Conservation (phyloP, 352 stramenopile genomes). For the Globisporangium barbulae region DNA sequence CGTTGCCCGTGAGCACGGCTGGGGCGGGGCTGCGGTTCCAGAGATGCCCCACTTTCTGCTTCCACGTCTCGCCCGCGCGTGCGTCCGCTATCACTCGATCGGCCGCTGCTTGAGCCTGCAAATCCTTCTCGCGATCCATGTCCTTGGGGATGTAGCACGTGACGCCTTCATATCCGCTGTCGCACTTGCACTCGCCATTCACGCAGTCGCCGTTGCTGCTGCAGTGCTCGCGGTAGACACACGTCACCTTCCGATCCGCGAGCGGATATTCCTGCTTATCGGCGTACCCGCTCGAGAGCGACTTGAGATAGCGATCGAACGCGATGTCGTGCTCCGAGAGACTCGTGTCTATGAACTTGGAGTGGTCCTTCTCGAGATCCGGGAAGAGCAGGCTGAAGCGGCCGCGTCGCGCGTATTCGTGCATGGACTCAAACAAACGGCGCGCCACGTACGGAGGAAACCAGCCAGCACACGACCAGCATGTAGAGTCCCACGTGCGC, state of each 20-base stretch:
- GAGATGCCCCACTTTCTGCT: conserved; percentile 55
- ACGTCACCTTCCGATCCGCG: conserved; percentile 43
- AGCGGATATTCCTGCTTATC: conserved; percentile 36
- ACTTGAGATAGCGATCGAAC: conserved; percentile 74
- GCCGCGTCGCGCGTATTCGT: conserved; percentile 67
- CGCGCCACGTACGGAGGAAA: conserved; percentile 58
- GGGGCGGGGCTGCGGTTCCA: conserved; percentile 39
- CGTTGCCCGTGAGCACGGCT: conserved; percentile 7
- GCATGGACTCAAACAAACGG: conserved; percentile 46
- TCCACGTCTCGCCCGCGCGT: conserved; percentile 50
- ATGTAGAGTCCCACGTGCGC: conserved; percentile 60
- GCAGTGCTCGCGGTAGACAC: conserved; percentile 80
- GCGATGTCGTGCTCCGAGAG: conserved; percentile 63
- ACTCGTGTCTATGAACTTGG: conserved; percentile 50
- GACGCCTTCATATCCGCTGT: conserved; percentile 65
- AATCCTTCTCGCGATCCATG: conserved; percentile 29
- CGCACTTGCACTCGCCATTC: conserved; percentile 74
- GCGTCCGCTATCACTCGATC: conserved; percentile 19
- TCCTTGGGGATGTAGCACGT: conserved; percentile 84
- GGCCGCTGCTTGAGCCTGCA: conserved; percentile 20
- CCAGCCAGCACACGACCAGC: conserved; percentile 76
- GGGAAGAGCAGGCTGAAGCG: conserved; percentile 72
- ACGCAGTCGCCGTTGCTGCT: conserved; percentile 79
- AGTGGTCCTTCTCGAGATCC: conserved; percentile 51
- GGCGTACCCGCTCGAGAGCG: conserved; percentile 49